Evolutionary conservation across 805 yeast species (phyloP).

Genomic region (Priceomyces castillae): DNA sequence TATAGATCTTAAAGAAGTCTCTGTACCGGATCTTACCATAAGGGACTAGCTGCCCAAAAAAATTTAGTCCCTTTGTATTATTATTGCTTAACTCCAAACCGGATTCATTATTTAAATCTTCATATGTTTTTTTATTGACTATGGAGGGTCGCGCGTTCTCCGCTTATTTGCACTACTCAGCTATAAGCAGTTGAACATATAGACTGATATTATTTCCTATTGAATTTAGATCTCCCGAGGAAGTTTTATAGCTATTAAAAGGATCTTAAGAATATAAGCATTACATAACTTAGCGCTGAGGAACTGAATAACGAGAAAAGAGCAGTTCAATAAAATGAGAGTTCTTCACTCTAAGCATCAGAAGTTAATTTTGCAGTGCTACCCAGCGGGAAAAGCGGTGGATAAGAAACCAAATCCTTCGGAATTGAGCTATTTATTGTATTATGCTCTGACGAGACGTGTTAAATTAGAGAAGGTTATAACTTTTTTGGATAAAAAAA

Average conservation of each 20-base stretch:
- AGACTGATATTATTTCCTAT: no score
- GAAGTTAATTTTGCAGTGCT: slow-evolving; percentile 84
- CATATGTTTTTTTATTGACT: background rate
- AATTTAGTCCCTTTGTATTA: no score
- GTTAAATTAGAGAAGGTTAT: slow-evolving; percentile 88
- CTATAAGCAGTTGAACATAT: background rate
- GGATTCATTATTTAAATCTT: background rate
- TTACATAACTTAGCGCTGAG: background rate
- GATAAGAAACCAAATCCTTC: slow-evolving; percentile 93
- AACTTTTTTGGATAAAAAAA: slow-evolving; percentile 58
- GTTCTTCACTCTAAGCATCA: slow-evolving; percentile 80
- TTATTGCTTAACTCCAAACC: background rate
- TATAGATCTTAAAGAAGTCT: no score
- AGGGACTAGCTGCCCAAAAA: no score
- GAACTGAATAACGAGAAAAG: background rate
- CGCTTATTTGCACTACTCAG: background rate
- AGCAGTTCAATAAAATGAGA: slow-evolving; percentile 16
- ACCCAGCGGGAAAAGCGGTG: slow-evolving; percentile 81
- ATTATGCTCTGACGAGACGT: slow-evolving; percentile 87
- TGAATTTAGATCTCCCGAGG: no score
- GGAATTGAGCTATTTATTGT: slow-evolving; percentile 81
- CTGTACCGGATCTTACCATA: no score
- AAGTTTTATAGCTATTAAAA: background rate
- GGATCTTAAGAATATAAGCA: background rate
- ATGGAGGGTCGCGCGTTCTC: background rate